phyloP scores from a whole-genome alignment of 2,329 filamentous ascomycete genomes.

The Trichophyton benhamiae region DNA sequence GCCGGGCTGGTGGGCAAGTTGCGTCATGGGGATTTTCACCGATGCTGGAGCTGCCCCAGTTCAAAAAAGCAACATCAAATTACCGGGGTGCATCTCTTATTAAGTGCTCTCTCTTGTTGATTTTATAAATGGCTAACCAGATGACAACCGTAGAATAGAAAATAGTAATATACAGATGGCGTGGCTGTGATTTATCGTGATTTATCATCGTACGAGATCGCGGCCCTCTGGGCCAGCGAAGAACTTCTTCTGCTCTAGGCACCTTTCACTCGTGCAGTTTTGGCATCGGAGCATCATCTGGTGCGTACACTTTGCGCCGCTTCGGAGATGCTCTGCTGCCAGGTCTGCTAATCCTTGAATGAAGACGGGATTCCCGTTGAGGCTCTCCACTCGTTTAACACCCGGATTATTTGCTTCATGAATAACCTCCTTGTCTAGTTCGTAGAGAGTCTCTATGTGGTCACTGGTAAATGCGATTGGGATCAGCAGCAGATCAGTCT shows the following conservation, averaged over 20 bases:
- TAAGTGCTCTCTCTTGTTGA: neutral
- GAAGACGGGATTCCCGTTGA: slow-evolving; percentile 85
- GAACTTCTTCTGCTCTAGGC: slow-evolving; percentile 59
- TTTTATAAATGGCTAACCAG: neutral
- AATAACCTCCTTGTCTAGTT: slow-evolving; percentile 90
- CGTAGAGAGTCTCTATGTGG: slow-evolving; percentile 93
- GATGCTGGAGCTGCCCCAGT: neutral
- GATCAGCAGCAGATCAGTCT: slow-evolving; percentile 80
- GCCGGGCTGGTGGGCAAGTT: neutral
- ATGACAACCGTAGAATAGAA: neutral
- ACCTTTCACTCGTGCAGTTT: slow-evolving; percentile 81
- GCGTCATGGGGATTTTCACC: neutral
- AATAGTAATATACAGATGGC: neutral
- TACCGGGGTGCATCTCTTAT: neutral
- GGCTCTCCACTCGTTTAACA: slow-evolving; percentile 78
- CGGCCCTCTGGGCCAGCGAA: slow-evolving; percentile 38
- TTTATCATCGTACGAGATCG: slow-evolving; percentile 25
- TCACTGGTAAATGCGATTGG: slow-evolving; percentile 98
- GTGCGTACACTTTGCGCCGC: slow-evolving; percentile 56
- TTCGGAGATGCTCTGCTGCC: slow-evolving; percentile 64
- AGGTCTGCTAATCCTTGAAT: slow-evolving; percentile 82
- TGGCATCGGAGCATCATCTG: slow-evolving; percentile 91
- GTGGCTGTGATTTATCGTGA: neutral
- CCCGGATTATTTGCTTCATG: slow-evolving; percentile 64
- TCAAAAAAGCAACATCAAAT: neutral